Base-by-base conservation (phyloP, 1,139 yeast species). In the Sugiyamaella novakii region DNA sequence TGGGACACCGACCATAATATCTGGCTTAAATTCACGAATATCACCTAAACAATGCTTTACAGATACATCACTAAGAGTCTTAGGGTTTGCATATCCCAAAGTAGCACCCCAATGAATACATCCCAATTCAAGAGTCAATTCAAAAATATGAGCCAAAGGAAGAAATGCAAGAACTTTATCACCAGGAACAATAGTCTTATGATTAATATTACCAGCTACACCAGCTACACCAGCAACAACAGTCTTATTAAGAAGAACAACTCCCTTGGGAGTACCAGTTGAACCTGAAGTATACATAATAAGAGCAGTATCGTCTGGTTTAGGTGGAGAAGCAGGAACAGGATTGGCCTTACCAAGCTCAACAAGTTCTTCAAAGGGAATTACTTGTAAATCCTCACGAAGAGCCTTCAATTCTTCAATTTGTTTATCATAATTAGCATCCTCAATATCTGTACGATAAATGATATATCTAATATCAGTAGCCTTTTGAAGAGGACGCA, bases 211-310 rank as follows among this genome's bases (percentile, higher is more conserved):
- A 46, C 80, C 74, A 29, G 86, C 71, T 51, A 87, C 81, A 70
- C 98, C 98, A 52, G 84, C 94, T 40, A 87, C 68, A 61, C 95
- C 96, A 11, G 95, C 85, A 47, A 89, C 69, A 42, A 92, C 77
- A 66, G 89, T 89, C 51, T 73, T 75, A 64, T 92, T 94, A 46
- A 82, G 77, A 59, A 94, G 74, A 29, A 87, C 89, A 37, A 92
- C 99, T 71, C 99, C 99, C 75, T 92, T 92, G 63, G 98, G 98
- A 55, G 83, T 83, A 62, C 98, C 98, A 14, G 98, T 91, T 14
- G 98, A 89, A 46, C 99, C 99, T 0, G 98, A 91, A 21, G 99
- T 92, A 76, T 92, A 92, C 98, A 94, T 92, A 66, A 92, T 88
- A 74, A 96, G 87, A 36, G 92, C 81, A 49, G 84, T 65, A 62